Base-by-base conservation (phyloP, 371 early-diverging fungal species). In the Mucor racemosus region DNA sequence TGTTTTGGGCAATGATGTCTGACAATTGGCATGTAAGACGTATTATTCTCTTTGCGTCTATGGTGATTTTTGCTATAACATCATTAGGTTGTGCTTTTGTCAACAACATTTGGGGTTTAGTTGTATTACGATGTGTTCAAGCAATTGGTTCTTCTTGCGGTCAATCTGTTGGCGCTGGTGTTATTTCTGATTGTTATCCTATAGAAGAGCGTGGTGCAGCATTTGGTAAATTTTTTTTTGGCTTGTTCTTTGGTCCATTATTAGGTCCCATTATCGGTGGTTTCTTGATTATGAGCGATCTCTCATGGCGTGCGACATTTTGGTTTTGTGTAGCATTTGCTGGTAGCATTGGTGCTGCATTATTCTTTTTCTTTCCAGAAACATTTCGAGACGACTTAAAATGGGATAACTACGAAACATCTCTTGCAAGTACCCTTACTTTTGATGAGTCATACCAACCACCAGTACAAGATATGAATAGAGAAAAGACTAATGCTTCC, bases 61-160 rank as follows among this genome's bases (percentile, higher is more conserved):
- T 88, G 73, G 5, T 83, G 2, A 78, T 92, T 5, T 93, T 85
- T 69, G 71, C 76, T 7, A 65, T 76, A 5, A 86, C 90, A 14
- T 89, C 90, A 14, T 53, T 94, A 14, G 91, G 91, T 1, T 84
- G 84, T 36, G 90, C 87, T 9, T 73, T 90, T n/a, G 74, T 92
- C 6, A 76, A 71, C 6, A 87, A 74, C 17, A 86, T 91, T 19
- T 74, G 84, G 54, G 71, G 81, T 15, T 77, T 94, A 7, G 81
- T 91, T 36, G 79, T 81, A 0, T 79, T 91, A 38, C 89, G 94
- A 6, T 75, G 87, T 17, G 64, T 94, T 39, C 94, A 94, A 73
- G 75, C 91, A n/a, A 67, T 84, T 33, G 93, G 93, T 7, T 76
- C 90, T 10, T 88, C 90, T 8, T 87, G 88, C 19, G 87, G 84